Base-by-base conservation (phyloP, 1,139 yeast genomes). In the Groenewaldozyma sp. region DNA sequence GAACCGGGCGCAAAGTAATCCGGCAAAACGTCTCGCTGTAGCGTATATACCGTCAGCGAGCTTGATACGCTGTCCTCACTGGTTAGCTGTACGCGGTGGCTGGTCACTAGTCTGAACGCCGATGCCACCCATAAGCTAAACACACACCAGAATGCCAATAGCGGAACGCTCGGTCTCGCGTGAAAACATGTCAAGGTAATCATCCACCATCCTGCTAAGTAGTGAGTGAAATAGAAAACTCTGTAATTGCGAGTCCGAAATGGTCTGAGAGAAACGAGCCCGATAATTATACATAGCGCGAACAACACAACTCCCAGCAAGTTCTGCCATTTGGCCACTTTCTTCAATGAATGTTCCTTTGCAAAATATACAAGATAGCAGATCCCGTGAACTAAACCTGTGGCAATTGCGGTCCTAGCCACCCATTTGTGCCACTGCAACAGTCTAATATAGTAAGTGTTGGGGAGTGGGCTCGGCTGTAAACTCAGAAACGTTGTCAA, bases 341-440 rank as follows among this genome's bases (percentile, higher is more conserved):
- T 77, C 32, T 45, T 35, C 1, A 71, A 38, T 1, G 60, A 50
- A 2, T 65, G 65, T 11, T 55, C 60, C 24, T 42, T 42, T 21
- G 55, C 49, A 78, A 81, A 80, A 46, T 64, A 64, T 20, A 58
- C 54, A 2, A 70, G 41, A 59, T 65, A 83, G n/a, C 76, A 78
- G 24, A 68, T 44, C 0, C 81, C 69, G 53, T 87, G 97, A 9
- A 73, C 35, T 0, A 69, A 35, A 0, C 75, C 73, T 31, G 74
- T 61, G 0, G 70, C 48, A 0, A 82, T 67, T 3, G 81, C 72
- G 1, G 79, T 45, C 46, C 96, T 64, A 1, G 93, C 78, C 0
- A 82, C 58, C 95, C 95, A 84, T 56, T 83, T 84, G 60, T 87
- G 96, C 11, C 82, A 53, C 10, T 65, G 66, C 4, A 84, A 52